Conservation (phyloP, 352 stramenopile species). For the Phytopythium helicoides region DNA sequence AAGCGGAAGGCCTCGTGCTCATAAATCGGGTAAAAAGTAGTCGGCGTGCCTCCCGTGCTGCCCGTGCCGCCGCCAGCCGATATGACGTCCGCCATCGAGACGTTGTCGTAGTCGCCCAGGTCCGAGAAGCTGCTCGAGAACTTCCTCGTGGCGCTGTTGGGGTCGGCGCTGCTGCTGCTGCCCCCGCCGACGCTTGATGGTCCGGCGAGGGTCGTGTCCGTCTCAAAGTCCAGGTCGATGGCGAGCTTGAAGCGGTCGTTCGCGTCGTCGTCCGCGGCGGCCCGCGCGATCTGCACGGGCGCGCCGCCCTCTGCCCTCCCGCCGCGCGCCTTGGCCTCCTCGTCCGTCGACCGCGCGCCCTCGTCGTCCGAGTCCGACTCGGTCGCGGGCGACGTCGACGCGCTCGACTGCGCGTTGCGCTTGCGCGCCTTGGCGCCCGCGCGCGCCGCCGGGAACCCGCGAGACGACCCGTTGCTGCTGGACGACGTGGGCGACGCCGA, state of each 20-base stretch:
- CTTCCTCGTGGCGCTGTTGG: conserved; percentile 61
- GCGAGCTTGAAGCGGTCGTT: conserved; percentile 49
- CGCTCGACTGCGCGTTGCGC: conserved; percentile 2
- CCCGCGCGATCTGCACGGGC: conserved; percentile 43
- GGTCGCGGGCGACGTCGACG: conserved; percentile 22
- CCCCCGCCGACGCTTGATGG: neutral
- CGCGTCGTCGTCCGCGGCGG: conserved; percentile 24
- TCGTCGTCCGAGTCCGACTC: conserved; percentile 30
- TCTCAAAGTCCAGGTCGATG: conserved; percentile 66
- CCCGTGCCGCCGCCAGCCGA: conserved; percentile 15
- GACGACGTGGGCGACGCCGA: conserved; percentile 55
- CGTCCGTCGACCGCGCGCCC: no score
- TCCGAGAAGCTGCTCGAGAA: conserved; percentile 88
- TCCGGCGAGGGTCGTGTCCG: conserved; percentile 33
- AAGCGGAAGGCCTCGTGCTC: conserved; percentile 71
- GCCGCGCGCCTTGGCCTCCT: neutral
- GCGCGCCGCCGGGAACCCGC: no score
- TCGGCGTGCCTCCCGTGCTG: conserved; percentile 31
- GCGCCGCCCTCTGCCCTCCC: conserved; percentile 6
- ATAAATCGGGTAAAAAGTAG: conserved; percentile 79
- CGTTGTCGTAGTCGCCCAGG: conserved; percentile 84
- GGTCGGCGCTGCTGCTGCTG: conserved; percentile 17
- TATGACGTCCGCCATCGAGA: conserved; percentile 64
- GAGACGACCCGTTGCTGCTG: no score
- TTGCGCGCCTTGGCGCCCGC: conserved; percentile 6